Evolutionary conservation across 768 basidiomycete species (phyloP).

Genomic region (Suillus alpinus): DNA sequence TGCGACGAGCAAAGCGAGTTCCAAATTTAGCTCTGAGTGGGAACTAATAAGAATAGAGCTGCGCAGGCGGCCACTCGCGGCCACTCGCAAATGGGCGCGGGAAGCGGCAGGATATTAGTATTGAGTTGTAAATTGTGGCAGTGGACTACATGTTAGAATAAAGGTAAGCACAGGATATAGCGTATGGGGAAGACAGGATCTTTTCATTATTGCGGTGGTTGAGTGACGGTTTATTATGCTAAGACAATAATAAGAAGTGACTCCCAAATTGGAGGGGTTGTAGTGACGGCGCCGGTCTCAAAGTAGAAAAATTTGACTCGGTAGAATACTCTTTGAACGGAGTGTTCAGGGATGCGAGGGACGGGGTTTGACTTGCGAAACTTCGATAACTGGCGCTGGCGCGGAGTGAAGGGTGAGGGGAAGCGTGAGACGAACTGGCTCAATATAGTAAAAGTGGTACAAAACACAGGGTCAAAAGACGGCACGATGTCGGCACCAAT

Average conservation of each 20-base stretch:
- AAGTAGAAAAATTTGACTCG: background rate
- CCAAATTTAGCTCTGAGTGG: conserved; percentile 13
- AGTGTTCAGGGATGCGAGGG: background rate
- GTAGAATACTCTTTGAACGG: background rate
- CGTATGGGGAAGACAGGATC: no score
- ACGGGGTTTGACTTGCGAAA: background rate
- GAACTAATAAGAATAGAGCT: conserved; percentile 7
- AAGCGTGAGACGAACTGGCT: conserved; percentile 3
- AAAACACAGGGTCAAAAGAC: background rate
- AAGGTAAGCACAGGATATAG: background rate
- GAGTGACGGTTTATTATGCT: no score
- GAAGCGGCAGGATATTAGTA: background rate
- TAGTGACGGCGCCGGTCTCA: background rate
- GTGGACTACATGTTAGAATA: background rate
- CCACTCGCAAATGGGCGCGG: conserved; percentile 3
- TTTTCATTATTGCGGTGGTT: no score
- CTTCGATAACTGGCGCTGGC: background rate
- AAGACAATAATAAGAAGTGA: no score
- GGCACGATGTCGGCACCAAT: conserved; percentile 2
- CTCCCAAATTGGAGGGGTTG: background rate
- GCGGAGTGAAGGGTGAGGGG: conserved; percentile 2
- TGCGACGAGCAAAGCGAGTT: background rate
- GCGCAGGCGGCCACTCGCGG: conserved; percentile 2
- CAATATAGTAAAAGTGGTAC: background rate
- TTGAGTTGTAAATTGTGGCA: background rate